A percentile compares a stretch with the other conserved stretches of the same genome.
These are phyloP conservation scores for Seminavis robusta DNA, from an alignment of 108 stramenopile genomes.

Conservation along the genomic window DNA sequence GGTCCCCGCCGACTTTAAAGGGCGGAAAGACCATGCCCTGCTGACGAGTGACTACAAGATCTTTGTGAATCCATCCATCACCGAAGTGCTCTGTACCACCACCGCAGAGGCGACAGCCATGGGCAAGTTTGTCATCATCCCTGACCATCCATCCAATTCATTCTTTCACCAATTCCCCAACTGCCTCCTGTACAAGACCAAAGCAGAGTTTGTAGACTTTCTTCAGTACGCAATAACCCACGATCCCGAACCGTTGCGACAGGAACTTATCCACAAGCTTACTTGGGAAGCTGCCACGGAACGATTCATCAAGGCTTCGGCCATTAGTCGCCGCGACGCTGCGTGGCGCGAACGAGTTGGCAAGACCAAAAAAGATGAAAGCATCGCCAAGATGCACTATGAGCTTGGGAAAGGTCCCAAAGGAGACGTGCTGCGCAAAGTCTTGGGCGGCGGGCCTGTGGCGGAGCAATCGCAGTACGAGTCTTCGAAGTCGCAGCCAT, in stretches of 20 bases:
- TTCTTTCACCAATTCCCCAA: slow-evolving; percentile 77
- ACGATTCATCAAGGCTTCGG: slow-evolving; percentile 52
- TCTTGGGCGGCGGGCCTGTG: slow-evolving; percentile 30
- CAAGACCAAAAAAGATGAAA: slow-evolving; percentile 15
- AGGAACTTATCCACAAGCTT: slow-evolving; percentile 29
- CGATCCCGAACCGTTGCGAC: slow-evolving; percentile 36
- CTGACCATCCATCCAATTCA: slow-evolving; percentile 67
- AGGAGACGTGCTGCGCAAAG: slow-evolving; percentile 35
- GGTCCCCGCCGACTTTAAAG: slow-evolving; percentile 64
- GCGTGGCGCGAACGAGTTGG: slow-evolving; percentile 38
- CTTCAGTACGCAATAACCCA: slow-evolving; percentile 52
- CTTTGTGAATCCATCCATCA: slow-evolving; percentile 72
- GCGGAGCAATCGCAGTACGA: slow-evolving; percentile 17
- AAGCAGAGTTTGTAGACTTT: slow-evolving; percentile 44
- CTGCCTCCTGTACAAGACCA: slow-evolving; percentile 57
- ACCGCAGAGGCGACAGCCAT: slow-evolving; percentile 86
- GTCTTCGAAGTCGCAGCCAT: too few species aligned
- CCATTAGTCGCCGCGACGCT: slow-evolving; percentile 49
- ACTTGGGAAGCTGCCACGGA: slow-evolving; percentile 78
- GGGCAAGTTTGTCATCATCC: slow-evolving; percentile 79
- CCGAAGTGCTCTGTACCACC: slow-evolving; percentile 85
- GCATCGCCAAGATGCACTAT: slow-evolving; percentile 28
- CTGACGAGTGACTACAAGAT: slow-evolving; percentile 56
- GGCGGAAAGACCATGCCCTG: slow-evolving; percentile 54
- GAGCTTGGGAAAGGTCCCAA: slow-evolving; percentile 20